Conservation (phyloP, 371 early-diverging fungal genomes). For the Lichtheimia ornata region DNA sequence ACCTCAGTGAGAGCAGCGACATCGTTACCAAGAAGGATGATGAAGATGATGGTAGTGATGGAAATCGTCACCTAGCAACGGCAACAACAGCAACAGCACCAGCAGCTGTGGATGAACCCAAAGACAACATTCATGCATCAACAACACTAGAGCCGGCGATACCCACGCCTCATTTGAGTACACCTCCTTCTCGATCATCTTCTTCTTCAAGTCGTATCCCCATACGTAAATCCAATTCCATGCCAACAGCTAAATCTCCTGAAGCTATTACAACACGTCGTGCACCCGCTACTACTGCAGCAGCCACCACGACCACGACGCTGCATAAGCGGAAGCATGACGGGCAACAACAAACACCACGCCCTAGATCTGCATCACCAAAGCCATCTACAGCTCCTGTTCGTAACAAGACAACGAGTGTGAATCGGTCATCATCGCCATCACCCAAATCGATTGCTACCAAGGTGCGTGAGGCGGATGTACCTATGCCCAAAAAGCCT, state of each 20-base stretch:
- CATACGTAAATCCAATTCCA: conserved; percentile 5
- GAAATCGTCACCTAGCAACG: background rate
- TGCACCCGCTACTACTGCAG: background rate
- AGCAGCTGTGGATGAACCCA: too few species aligned
- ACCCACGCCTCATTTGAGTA: background rate
- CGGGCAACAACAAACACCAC: too few species aligned
- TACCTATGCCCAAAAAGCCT: conserved; percentile 9
- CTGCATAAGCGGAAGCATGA: background rate
- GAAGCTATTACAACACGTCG: background rate
- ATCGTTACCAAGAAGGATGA: background rate
- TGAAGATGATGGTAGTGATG: background rate
- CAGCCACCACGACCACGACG: background rate
- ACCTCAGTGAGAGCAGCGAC: background rate
- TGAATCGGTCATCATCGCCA: background rate
- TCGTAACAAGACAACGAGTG: background rate
- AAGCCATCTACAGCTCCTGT: background rate
- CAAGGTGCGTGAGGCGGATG: conserved; percentile 12
- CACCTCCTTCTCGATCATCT: conserved; percentile 4
- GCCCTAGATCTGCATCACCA: background rate
- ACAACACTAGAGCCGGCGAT: background rate
- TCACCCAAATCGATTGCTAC: background rate
- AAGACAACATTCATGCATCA: too few species aligned
- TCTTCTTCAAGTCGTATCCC: conserved; percentile 9
- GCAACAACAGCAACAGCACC: too few species aligned
- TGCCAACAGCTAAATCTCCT: background rate